Evolutionary conservation across 768 basidiomycete species (phyloP).

Genomic region (Auriculariales sp.): DNA sequence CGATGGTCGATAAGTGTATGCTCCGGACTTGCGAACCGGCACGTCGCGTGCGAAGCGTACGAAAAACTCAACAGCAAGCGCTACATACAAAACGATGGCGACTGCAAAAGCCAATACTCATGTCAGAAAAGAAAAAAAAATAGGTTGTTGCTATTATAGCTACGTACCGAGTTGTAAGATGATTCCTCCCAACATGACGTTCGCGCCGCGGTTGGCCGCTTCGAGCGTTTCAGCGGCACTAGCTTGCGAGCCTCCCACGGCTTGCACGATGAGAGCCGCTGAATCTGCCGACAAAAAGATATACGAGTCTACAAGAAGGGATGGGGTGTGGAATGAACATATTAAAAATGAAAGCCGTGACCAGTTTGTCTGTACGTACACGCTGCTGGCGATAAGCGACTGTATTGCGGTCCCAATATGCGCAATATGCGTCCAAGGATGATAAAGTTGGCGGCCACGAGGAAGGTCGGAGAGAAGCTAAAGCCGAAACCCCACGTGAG

Average conservation of each 20-base stretch:
- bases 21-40: slow-evolving; percentile 6
- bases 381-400: slow-evolving; percentile 8
- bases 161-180: slow-evolving; percentile 37
- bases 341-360: neutral
- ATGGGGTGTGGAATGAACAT: neutral
- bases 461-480: slow-evolving; percentile 10
- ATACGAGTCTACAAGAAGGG: slow-evolving; percentile 11
- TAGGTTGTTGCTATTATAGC: neutral
- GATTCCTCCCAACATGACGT: slow-evolving; percentile 52
- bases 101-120: slow-evolving; percentile 13
- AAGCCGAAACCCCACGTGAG: neutral
- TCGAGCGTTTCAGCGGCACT: slow-evolving; percentile 17
- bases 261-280: slow-evolving; percentile 48
- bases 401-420: slow-evolving; percentile 11
- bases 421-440: slow-evolving; percentile 10
- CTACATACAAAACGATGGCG: slow-evolving; percentile 27
- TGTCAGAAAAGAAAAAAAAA: neutral
- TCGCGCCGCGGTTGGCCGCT: slow-evolving; percentile 21
- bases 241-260: slow-evolving; percentile 44
- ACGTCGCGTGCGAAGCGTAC: slow-evolving; percentile 19
- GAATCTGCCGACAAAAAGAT: slow-evolving; percentile 28
- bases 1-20: neutral
- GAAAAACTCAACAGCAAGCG: slow-evolving; percentile 31
- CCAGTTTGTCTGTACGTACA: slow-evolving; percentile 1
- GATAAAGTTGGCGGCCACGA: slow-evolving; percentile 10